These are phyloP conservation scores for Meyerozyma sp. DNA, from an alignment of 1,139 yeast genomes.

Conservation along the genomic window DNA sequence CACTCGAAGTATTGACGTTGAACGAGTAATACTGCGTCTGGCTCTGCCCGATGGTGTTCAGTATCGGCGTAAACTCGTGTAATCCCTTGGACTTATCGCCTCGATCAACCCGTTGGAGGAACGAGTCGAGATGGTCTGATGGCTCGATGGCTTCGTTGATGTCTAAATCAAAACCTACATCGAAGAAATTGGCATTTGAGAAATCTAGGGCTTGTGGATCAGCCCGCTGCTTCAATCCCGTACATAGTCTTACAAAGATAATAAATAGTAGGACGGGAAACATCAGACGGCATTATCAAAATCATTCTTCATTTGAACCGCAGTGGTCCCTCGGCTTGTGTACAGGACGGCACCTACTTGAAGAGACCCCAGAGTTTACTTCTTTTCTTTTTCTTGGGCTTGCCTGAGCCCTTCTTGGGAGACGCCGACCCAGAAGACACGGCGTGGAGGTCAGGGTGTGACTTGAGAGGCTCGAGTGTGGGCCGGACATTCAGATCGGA, in stretches of 20 bases:
- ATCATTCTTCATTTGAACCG: neutral
- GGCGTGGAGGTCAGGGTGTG: conserved; percentile 35
- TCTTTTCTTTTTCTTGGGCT: conserved; percentile 20
- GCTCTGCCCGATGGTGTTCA: conserved; percentile 32
- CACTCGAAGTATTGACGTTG: conserved; percentile 39
- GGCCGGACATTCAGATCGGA: conserved; percentile 6
- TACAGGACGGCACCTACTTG: conserved; percentile 6
- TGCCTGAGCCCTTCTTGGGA: conserved; percentile 6
- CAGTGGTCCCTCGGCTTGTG: neutral
- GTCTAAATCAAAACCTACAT: conserved; percentile 9
- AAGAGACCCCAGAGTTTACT: conserved; percentile 38
- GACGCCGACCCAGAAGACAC: conserved; percentile 4
- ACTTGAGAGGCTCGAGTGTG: conserved; percentile 28
- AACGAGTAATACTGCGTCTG: conserved; percentile 41
- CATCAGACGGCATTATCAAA: neutral
- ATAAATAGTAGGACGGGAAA: neutral
- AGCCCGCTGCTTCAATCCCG: neutral
- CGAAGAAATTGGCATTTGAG: conserved; percentile 3
- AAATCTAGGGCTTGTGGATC: neutral
- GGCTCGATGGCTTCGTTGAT: conserved; percentile 8
- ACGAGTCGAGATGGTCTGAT: neutral
- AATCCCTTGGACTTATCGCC: conserved; percentile 22
- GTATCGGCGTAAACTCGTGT: conserved; percentile 42
- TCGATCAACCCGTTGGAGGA: neutral
- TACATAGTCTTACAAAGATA: neutral